Conservation (phyloP, 768 basidiomycete genomes). For the Daedaleopsis nitida region DNA sequence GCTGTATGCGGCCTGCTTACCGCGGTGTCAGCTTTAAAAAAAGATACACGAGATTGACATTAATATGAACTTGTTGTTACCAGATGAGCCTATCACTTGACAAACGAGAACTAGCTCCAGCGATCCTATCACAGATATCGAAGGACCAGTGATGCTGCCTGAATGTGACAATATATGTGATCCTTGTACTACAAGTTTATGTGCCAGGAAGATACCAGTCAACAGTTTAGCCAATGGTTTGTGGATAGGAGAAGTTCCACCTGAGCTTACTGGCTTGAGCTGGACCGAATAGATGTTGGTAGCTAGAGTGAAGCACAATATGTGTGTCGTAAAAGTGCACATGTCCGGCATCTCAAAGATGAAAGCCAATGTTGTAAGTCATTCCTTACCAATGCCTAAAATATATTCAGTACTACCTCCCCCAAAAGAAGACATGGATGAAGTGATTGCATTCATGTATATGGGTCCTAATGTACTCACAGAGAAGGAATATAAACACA, state of each 20-base stretch:
- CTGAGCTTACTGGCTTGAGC: slow-evolving; percentile 31
- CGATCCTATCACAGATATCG: neutral
- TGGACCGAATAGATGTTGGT: slow-evolving; percentile 36
- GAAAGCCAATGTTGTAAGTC: slow-evolving; percentile 20
- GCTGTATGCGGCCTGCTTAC: too few relatives aligned
- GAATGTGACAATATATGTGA: neutral
- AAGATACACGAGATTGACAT: too few relatives aligned
- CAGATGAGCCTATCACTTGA: neutral
- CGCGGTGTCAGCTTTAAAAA: too few relatives aligned
- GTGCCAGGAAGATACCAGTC: neutral
- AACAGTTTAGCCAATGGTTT: slow-evolving; percentile 35
- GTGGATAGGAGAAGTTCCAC: slow-evolving; percentile 42
- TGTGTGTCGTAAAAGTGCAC: slow-evolving; percentile 34
- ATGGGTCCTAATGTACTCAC: slow-evolving; percentile 31
- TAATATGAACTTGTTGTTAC: too few relatives aligned
- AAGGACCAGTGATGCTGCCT: neutral
- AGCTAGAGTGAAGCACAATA: slow-evolving; percentile 30
- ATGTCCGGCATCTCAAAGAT: slow-evolving; percentile 25
- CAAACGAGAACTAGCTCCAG: neutral
- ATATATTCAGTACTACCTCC: slow-evolving; percentile 17
- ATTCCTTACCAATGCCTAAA: slow-evolving; percentile 15
- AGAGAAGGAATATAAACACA: slow-evolving; percentile 27
- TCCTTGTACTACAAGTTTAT: neutral
- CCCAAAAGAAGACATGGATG: slow-evolving; percentile 13
- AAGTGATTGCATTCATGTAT: slow-evolving; percentile 33